These are phyloP conservation scores for Cryptococcus sp. DNA, from an alignment of 1,284 basidiomycete species.

Conservation along the genomic window DNA sequence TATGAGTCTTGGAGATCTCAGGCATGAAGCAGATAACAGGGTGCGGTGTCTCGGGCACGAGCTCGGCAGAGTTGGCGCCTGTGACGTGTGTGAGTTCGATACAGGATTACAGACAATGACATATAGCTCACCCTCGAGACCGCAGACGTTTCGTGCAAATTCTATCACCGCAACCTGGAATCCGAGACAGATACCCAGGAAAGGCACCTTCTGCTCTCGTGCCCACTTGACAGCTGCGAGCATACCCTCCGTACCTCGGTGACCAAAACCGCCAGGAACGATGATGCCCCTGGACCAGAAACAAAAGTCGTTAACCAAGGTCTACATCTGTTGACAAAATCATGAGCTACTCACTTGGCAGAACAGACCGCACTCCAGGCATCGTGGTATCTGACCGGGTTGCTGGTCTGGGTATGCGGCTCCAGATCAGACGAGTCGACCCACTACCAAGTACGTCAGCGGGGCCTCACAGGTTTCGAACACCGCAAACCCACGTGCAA, in stretches of 20 bases:
- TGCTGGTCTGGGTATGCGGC: constrained; percentile 69
- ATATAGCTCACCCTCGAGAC: constrained; percentile 62
- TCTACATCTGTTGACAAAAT: neutral
- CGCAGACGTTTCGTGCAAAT: constrained; percentile 85
- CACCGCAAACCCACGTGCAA: constrained; percentile 63
- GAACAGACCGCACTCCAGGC: constrained; percentile 92
- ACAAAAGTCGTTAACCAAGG: neutral
- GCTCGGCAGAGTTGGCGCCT: constrained; percentile 89
- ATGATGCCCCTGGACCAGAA: constrained; percentile 74
- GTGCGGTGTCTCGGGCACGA: constrained; percentile 62
- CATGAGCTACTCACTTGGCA: constrained; percentile 65
- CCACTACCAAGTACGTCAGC: constrained; percentile 65
- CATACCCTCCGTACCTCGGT: constrained; percentile 96
- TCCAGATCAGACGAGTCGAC: constrained; percentile 96
- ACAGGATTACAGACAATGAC: neutral
- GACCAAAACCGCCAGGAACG: constrained; percentile 93
- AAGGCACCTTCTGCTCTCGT: constrained; percentile 90
- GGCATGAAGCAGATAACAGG: constrained; percentile 97
- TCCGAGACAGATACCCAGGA: constrained; percentile 94
- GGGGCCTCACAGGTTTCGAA: neutral
- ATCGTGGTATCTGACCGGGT: constrained; percentile 91
- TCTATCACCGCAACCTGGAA: constrained; percentile 98
- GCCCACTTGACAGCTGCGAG: constrained; percentile 96
- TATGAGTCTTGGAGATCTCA: constrained; percentile 95
- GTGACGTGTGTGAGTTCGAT: neutral